Evolutionary conservation across 2,329 filamentous ascomycete genomes (phyloP), one percentile per base, ranked within the genome.

Genomic region (Ophiostoma piceae): DNA sequence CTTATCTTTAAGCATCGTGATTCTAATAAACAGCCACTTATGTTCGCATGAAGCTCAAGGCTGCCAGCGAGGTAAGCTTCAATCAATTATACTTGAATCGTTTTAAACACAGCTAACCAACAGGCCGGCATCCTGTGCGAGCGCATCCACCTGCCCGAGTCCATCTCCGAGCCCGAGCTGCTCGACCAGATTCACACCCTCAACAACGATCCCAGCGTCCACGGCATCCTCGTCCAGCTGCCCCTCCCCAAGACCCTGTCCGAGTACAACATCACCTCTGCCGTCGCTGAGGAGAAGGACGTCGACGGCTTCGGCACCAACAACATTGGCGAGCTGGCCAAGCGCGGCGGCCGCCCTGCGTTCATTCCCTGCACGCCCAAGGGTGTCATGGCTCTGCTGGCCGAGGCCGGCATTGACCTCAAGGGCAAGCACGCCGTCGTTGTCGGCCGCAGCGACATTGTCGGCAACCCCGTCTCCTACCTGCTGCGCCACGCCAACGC

Each of bases 11-110:
- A 29, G n/a, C n/a, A 29, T 29, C 2, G 11, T 26, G 37, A 66
- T 22, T 43, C 19, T 66, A 29, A 66, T 37, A 26, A 16, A 74
- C 76, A 94, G 91, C 90, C 77, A 98, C 94, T 68, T 99, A 99
- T 91, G 94, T 99, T 81, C 94, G 94, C 82, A 99, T 99, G 95
- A 99, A 99, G 84, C 83, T 97, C 77, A 99, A 97, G 86, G 95
- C 95, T 74, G 95, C 95, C 71, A 84, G 92, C 79, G 95, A 98
- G 86, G 91, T 93, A 83, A 75, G 82, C 16, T 60, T 14, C n/a
- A n/a, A 19, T 8, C 51, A 51, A 3, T 51, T 26, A 9, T 57
- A 6, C 51, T 57, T 26, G 7, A 11, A 26, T 57, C 26, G 22
- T 22, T 7, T 11, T 12, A 6, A 16, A 12, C 51, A n/a, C 54